Evolutionary conservation across 768 basidiomycete genomes (phyloP), one percentile per base, ranked within the genome.

Genomic region (Antrodiella citrinella): DNA sequence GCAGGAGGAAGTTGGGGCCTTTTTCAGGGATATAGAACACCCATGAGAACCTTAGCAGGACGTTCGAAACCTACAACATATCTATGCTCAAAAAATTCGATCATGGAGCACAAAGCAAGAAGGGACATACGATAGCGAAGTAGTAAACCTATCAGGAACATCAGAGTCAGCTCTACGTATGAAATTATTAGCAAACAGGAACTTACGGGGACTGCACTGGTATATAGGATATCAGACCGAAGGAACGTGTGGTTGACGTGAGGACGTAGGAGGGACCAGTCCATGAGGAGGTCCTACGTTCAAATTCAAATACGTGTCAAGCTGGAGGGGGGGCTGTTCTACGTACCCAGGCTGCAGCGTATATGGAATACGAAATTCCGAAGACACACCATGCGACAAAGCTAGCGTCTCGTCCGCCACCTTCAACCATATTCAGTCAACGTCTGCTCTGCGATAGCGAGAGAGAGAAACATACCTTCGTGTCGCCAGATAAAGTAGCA

Each of bases 401-500:
- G 15, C 70, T 67, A 4, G 73, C 61, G 19, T 75, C 76, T 18
- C 66, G 66, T 1, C 26, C 53, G 4, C 68, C 68, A 1, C 68
- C 71, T 71, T 18, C 13, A 23, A 41, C 12, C 30, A 18, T 10
- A 59, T 15, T 15, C 20, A 11, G 45, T 51, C 3, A 57, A 50
- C 21, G 24, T 21, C 35, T 21, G 5, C 3, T 12, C 10, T n/a
- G 22, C 19, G 9, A 9, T 18, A 7, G 5, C 18, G 18, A 15
- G 30, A 35, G 7, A 43, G 18, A 7, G 26, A 18, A 25, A 23
- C 58, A 23, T 51, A 74, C 87, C 81, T 57, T 77, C 64, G 51
- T 82, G 74, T 54, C 90, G 72, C 93, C 94, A 98, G 42, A 80
- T 62, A 53, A 72, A 89, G 64, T 91, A 96, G 51, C 80, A 75